Percentiles rank a stretch among this genome's conserved stretches.
phyloP scores from a whole-genome alignment of 2,329 filamentous ascomycete genomes.

The Venturia effusa region DNA sequence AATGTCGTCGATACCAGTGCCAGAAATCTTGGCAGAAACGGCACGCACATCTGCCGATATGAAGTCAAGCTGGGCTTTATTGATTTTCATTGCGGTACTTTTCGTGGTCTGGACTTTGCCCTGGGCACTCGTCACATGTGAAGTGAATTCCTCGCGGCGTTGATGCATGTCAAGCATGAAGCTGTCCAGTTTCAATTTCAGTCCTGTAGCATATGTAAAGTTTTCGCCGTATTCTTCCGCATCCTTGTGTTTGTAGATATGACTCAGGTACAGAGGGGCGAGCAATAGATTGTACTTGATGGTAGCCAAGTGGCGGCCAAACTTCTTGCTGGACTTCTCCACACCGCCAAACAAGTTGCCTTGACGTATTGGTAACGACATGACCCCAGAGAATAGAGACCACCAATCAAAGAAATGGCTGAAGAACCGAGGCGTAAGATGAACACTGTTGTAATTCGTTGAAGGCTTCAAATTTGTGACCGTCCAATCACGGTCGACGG shows the following conservation, averaged over 20 bases:
- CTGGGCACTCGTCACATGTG: slow-evolving; percentile 57
- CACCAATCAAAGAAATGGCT: slow-evolving; percentile 98
- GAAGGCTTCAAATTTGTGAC: slow-evolving; percentile 64
- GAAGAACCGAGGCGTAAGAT: slow-evolving; percentile 90
- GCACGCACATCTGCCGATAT: slow-evolving; percentile 86
- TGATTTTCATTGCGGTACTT: slow-evolving; percentile 90
- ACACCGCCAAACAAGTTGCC: slow-evolving; percentile 82
- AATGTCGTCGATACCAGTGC: slow-evolving; percentile 66
- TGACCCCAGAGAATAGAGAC: slow-evolving; percentile 88
- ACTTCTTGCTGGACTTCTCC: slow-evolving; percentile 97
- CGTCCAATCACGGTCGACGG: slow-evolving; percentile 77
- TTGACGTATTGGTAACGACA: slow-evolving; percentile 90
- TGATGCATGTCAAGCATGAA: slow-evolving; percentile 97
- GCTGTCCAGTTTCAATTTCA: slow-evolving; percentile 91
- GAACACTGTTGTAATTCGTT: slow-evolving; percentile 90
- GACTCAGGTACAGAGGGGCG: slow-evolving; percentile 86
- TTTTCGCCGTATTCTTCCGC: slow-evolving; percentile 71
- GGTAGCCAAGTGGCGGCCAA: slow-evolving; percentile 90
- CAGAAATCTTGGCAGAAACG: slow-evolving; percentile 79
- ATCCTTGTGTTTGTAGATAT: slow-evolving; percentile 98
- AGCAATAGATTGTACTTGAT: slow-evolving; percentile 95
- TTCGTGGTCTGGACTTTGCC: slow-evolving; percentile 60
- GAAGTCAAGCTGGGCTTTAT: slow-evolving; percentile 86
- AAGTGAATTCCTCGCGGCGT: slow-evolving; percentile 82
- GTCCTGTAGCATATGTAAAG: slow-evolving; percentile 80